Evolutionary conservation across 352 stramenopile species (phyloP), one percentile per base, ranked within the genome.

Genomic region (Pythium brassicae): DNA sequence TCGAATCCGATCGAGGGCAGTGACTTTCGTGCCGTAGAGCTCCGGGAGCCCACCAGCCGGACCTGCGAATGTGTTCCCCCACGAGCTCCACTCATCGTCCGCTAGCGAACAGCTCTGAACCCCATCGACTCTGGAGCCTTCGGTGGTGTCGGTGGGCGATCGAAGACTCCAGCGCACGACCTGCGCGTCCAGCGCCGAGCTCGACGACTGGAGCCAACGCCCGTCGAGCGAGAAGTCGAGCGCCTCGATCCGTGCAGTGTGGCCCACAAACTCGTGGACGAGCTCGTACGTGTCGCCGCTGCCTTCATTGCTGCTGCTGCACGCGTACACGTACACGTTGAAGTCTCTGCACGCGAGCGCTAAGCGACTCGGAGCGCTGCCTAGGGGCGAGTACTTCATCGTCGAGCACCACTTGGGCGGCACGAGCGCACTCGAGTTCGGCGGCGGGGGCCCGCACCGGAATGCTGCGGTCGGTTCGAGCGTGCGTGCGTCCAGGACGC

Each of bases 261-360:
- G 86, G 0, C 82, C 83, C 2, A 74, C 63, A 59, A 92, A 89
- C 9, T 71, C 72, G 40, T 87, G 68, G 2, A 65, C 44, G 46
- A 87, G 53, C 12, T 83, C 74, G 52, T 76, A 78, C 4, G 40
- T 60, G 23, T 78, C 67, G 22, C 37, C 60, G 12, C 10, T 55
- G 12, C n/a, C 14, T n/a, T n/a, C n/a, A n/a, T n/a, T n/a, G n/a
- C n/a, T n/a, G n/a, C n/a, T n/a, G n/a, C n/a, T n/a, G 17, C 29
- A 53, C 8, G 54, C 19, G 51, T 92, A 92, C 8, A 96, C 66
- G 63, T 94, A 94, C 19, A 96, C 72, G 26, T 74, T 78, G 44
- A 74, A 89, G 59, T 96, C 78, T 23, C 80, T 74, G 61, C 72
- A 90, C 1, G 69, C 84, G 17, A 71, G 62, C 50, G 59, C 79